Evolutionary conservation across 306 rosid species (phyloP).

Genomic region (Pyrus betulifolia): DNA sequence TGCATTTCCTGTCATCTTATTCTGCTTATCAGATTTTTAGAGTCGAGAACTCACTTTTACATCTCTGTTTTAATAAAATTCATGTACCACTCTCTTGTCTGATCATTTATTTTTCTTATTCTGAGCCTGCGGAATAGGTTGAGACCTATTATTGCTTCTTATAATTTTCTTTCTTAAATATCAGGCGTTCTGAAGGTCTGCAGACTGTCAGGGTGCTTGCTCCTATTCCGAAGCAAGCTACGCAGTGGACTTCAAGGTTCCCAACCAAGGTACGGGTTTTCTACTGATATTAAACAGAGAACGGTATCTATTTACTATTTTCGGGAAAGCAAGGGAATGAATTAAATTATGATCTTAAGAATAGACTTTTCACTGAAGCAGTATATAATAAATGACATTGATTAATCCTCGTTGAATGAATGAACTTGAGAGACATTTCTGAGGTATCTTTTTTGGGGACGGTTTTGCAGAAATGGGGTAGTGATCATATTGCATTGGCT

Average conservation of each 20-base stretch:
- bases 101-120: not conserved
- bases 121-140: conserved; percentile 7
- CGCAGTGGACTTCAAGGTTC: conserved; percentile 71
- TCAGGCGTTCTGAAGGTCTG: conserved; percentile 86
- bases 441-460: not conserved
- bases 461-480: conserved; percentile 83
- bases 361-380: not conserved
- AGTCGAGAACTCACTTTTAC: not conserved
- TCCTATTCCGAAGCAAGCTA: conserved; percentile 72
- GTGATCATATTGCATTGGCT: conserved; percentile 88
- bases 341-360: too few relatives aligned
- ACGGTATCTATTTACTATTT: not conserved
- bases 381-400: not conserved
- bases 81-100: not conserved
- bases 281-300: not conserved
- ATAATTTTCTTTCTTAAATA: conserved; percentile 9
- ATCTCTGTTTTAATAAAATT: not conserved
- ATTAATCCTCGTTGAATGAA: not conserved
- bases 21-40: not conserved
- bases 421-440: not conserved
- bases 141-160: conserved; percentile 10
- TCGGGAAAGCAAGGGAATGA: not conserved
- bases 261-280: conserved; percentile 74
- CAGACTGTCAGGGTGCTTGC: conserved; percentile 81
- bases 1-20: conserved; percentile 6